These are phyloP conservation scores for Cucurbita pepo DNA, from an alignment of 306 rosid species.

Conservation along the genomic window DNA sequence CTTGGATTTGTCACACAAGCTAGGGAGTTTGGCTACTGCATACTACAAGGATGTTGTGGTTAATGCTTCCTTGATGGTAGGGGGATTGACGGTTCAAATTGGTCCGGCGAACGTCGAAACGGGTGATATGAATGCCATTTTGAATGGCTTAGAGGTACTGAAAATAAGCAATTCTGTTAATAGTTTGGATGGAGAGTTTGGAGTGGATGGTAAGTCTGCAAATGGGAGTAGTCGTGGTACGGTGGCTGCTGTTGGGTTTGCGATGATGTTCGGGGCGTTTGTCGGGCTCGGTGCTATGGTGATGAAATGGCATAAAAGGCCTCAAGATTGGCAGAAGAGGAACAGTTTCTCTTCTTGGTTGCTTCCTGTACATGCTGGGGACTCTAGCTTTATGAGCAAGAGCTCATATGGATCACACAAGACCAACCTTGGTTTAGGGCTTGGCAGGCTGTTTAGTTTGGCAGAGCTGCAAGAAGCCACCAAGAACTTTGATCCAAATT, in stretches of 20 bases:
- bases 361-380: slow-evolving; percentile 31
- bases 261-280: slow-evolving; percentile 37
- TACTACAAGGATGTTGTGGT: slow-evolving; percentile 33
- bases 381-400: slow-evolving; percentile 28
- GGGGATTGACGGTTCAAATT: slow-evolving; percentile 15
- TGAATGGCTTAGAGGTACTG: slow-evolving; percentile 32
- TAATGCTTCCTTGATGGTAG: slow-evolving; percentile 17
- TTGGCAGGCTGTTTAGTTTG: slow-evolving; percentile 28
- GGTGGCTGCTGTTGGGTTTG: slow-evolving; percentile 36
- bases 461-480: slow-evolving; percentile 34
- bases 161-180: slow-evolving; percentile 30
- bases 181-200: slow-evolving; percentile 41
- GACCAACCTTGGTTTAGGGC: slow-evolving; percentile 20
- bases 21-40: slow-evolving; percentile 19
- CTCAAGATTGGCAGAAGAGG: slow-evolving; percentile 42
- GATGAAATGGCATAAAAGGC: slow-evolving; percentile 36
- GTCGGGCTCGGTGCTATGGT: slow-evolving; percentile 44
- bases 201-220: slow-evolving; percentile 24
- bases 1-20: slow-evolving; percentile 27
- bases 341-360: slow-evolving; percentile 43
- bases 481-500: slow-evolving; percentile 28
- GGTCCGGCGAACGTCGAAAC: slow-evolving; percentile 7
- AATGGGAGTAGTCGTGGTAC: slow-evolving; percentile 15
- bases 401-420: slow-evolving; percentile 18
- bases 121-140: slow-evolving; percentile 20